Evolutionary conservation across 306 rosid species (phyloP).

Genomic region (Hippophae rhamnoides): DNA sequence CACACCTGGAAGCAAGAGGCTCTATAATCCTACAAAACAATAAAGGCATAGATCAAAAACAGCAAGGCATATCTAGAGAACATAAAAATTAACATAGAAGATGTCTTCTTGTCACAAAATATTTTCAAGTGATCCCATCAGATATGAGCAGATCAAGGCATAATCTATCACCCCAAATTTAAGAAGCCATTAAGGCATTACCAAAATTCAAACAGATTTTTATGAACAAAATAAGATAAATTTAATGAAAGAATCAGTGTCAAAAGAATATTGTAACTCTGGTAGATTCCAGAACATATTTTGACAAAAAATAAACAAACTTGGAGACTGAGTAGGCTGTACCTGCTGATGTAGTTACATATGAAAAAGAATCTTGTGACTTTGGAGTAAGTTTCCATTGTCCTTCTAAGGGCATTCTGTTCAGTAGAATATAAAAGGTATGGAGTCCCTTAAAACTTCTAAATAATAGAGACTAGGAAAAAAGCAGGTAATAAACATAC

Average conservation of each 20-base stretch:
- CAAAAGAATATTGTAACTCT: too few relatives aligned
- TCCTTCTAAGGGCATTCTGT: slow-evolving; percentile 91
- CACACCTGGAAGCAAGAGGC: slow-evolving; percentile 96
- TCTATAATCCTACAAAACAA: slow-evolving; percentile 69
- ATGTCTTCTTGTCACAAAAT: too few relatives aligned
- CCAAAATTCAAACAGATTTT: too few relatives aligned
- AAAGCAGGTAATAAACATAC: slow-evolving; percentile 25
- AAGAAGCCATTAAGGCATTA: too few relatives aligned
- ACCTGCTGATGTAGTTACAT: slow-evolving; percentile 98
- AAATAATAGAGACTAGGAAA: background rate
- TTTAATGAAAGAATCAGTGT: too few relatives aligned
- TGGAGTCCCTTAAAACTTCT: slow-evolving; percentile 3
- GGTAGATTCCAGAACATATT: too few relatives aligned
- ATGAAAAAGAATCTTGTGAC: slow-evolving; percentile 89
- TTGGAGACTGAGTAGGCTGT: background rate
- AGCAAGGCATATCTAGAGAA: slow-evolving; percentile 1
- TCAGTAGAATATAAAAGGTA: slow-evolving; percentile 7
- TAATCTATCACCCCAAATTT: too few relatives aligned
- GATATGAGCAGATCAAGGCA: too few relatives aligned
- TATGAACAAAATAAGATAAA: too few relatives aligned
- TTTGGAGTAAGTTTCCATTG: slow-evolving; percentile 92
- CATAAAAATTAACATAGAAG: too few relatives aligned
- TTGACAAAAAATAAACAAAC: background rate
- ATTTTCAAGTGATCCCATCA: too few relatives aligned
- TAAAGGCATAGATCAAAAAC: slow-evolving; percentile 10